These are phyloP conservation scores for Metschnikowia continentalis DNA, from an alignment of 805 yeast genomes.

Conservation along the genomic window DNA sequence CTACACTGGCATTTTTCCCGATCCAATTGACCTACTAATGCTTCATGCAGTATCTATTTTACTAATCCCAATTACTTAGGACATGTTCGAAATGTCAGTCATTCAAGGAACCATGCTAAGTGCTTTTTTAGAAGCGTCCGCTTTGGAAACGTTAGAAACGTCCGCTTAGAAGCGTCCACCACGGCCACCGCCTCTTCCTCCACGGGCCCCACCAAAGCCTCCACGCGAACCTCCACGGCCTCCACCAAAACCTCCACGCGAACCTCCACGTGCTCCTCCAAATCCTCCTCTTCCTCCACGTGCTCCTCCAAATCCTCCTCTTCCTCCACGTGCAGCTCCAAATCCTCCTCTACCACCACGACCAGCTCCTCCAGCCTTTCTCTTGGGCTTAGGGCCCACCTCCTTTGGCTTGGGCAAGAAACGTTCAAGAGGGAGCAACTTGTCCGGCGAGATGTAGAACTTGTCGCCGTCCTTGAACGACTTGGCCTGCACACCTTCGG, in stretches of 20 bases:
- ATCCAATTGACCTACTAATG: too few relatives aligned
- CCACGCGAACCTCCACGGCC: slow-evolving; percentile 40
- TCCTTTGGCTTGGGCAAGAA: slow-evolving; percentile 95
- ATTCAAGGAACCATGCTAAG: neutral
- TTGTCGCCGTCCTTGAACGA: slow-evolving; percentile 95
- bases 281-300: slow-evolving; percentile 33
- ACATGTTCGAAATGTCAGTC: too few relatives aligned
- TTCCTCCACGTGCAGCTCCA: slow-evolving; percentile 30
- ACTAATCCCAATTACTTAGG: too few relatives aligned
- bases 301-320: slow-evolving; percentile 19
- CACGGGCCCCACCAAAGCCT: slow-evolving; percentile 26
- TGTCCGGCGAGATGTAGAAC: slow-evolving; percentile 92
- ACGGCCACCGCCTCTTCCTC: neutral
- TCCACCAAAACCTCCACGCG: slow-evolving; percentile 19
- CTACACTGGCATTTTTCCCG: too few relatives aligned
- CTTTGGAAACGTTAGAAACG: neutral
- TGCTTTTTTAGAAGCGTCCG: too few relatives aligned
- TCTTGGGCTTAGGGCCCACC: slow-evolving; percentile 76
- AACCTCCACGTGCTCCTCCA: slow-evolving; percentile 4
- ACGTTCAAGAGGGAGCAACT: slow-evolving; percentile 91
- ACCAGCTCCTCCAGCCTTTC: slow-evolving; percentile 48
- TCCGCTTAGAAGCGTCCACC: slow-evolving; percentile 20
- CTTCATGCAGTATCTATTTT: too few relatives aligned
- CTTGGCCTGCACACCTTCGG: slow-evolving; percentile 92
- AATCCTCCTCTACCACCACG: slow-evolving; percentile 42